These are phyloP conservation scores for Silene noctiflora DNA, from an alignment of 179 eudicot species.

Conservation along the genomic window DNA sequence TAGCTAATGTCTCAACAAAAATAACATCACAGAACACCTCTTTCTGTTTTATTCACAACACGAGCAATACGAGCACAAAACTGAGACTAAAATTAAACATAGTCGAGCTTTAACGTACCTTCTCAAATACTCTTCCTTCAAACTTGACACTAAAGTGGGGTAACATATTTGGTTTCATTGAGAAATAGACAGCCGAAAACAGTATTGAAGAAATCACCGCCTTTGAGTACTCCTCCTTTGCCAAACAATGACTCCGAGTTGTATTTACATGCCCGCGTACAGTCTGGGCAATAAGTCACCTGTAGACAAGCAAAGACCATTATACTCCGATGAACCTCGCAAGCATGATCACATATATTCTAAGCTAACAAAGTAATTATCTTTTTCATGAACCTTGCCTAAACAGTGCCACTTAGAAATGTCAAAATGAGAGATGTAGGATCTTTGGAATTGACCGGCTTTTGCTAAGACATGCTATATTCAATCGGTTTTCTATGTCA, in stretches of 20 bases:
- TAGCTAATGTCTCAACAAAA: neutral
- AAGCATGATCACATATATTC: neutral
- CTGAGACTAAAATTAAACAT: neutral
- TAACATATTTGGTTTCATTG: slow-evolving; percentile 60
- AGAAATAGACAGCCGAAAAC: slow-evolving; percentile 93
- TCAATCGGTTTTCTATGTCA: too few relatives aligned
- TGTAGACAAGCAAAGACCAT: slow-evolving; percentile 21
- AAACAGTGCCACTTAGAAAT: neutral
- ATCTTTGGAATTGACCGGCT: neutral
- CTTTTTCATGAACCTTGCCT: neutral
- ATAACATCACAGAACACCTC: neutral
- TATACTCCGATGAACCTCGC: neutral
- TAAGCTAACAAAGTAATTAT: neutral
- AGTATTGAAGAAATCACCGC: slow-evolving; percentile 60
- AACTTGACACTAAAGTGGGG: slow-evolving; percentile 35
- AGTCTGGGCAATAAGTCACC: slow-evolving; percentile 98
- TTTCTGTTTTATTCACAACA: neutral
- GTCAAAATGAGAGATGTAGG: neutral
- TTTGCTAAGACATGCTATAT: neutral
- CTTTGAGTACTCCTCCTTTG: slow-evolving; percentile 48
- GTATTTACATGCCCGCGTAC: slow-evolving; percentile 84
- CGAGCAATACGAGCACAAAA: neutral
- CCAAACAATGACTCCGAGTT: slow-evolving; percentile 48
- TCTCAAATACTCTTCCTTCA: neutral
- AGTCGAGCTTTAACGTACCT: neutral